Conservation (phyloP, 2,329 filamentous ascomycete species). For the Zelopaecilomyces penicillatus region DNA sequence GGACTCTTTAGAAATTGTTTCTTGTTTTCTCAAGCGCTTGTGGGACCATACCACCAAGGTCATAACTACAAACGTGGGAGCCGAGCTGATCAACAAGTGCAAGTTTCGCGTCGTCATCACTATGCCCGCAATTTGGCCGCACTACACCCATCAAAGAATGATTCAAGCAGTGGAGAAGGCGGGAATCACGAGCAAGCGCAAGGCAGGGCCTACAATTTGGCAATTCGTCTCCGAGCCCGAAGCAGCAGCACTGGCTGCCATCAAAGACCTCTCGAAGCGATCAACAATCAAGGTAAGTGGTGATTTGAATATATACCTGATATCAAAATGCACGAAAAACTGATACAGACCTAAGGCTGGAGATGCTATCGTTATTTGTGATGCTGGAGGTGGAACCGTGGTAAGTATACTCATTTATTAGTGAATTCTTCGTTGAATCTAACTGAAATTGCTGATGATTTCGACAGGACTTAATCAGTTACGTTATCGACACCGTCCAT, state of each 20-base stretch:
- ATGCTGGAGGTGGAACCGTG: constrained; percentile 25
- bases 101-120: constrained; percentile 30
- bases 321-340: neutral
- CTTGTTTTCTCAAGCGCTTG: constrained; percentile 20
- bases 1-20: constrained; percentile 18
- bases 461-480: constrained; percentile 29
- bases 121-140: constrained; percentile 34
- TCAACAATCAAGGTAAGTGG: constrained; percentile 11
- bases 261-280: constrained; percentile 18
- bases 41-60: constrained; percentile 20
- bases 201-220: constrained; percentile 17
- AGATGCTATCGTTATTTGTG: constrained; percentile 22
- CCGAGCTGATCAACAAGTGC: constrained; percentile 11
- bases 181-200: constrained; percentile 23
- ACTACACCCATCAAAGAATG: constrained; percentile 27
- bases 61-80: constrained; percentile 16
- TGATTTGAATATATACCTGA: neutral
- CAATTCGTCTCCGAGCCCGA: constrained; percentile 33
- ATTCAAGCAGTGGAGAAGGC: constrained; percentile 20
- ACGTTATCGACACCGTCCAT: constrained; percentile 12
- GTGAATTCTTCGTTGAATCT: too few species aligned
- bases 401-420: constrained; percentile 9
- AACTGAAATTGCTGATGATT: too few species aligned
- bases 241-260: constrained; percentile 30
- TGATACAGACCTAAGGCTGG: constrained; percentile 4